Percentiles rank a stretch among this genome's conserved stretches.
Evolutionary conservation across 192 early-diverging fungal genomes (phyloP).

Genomic region (Irineochytrium annulatum): DNA sequence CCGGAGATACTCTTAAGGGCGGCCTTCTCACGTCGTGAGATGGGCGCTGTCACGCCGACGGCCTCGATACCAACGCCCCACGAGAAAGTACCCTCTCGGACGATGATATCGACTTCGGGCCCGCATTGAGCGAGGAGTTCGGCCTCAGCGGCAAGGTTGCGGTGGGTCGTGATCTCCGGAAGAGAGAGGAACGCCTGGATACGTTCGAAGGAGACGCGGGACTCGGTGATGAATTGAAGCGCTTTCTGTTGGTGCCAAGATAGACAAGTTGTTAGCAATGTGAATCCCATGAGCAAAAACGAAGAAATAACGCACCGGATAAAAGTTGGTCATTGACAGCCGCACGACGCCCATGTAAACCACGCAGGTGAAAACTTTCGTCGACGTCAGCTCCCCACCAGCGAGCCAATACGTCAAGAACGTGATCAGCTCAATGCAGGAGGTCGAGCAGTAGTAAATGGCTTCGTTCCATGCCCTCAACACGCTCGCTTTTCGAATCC

Average conservation of each 20-base stretch:
- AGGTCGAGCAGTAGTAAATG: conserved; percentile 34
- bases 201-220: conserved; percentile 22
- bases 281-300: not conserved
- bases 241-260: not conserved
- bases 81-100: conserved; percentile 29
- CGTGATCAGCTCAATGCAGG: conserved; percentile 32
- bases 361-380: conserved; percentile 35
- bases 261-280: not conserved
- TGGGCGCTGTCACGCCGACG: not conserved
- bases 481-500: conserved; percentile 18
- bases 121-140: not conserved
- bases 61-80: conserved; percentile 16
- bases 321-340: conserved; percentile 34
- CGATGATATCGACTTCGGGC: conserved; percentile 12
- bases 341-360: conserved; percentile 25
- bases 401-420: conserved; percentile 31
- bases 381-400: conserved; percentile 34
- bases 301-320: conserved; percentile 11
- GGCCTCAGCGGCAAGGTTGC: not conserved
- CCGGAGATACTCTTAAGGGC: not conserved
- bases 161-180: not conserved
- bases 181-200: conserved; percentile 27
- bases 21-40: not conserved
- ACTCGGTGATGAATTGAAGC: conserved; percentile 30
- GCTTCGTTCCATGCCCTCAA: conserved; percentile 43